Percentiles rank a stretch among this genome's conserved stretches.
Conservation (phyloP, 2,329 filamentous ascomycete genomes). For the Sporothrix euskadiensis region DNA sequence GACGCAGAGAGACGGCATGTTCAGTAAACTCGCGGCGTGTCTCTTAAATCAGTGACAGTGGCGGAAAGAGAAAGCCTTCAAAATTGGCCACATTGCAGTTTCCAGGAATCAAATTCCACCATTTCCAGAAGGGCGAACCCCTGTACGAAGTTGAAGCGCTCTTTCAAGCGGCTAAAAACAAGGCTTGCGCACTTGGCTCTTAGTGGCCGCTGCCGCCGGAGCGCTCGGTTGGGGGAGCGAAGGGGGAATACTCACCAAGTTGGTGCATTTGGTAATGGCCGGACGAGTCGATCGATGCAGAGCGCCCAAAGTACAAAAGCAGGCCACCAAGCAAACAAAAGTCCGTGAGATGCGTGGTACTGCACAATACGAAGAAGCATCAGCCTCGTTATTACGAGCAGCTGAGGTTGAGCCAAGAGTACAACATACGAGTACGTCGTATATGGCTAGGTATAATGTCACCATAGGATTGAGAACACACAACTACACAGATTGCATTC, state of each 20-base stretch:
- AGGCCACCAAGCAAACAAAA: neutral
- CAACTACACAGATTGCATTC: neutral
- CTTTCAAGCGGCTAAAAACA: slow-evolving; percentile 10
- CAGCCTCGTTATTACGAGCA: neutral
- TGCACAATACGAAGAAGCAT: slow-evolving; percentile 6
- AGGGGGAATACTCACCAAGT: too few relatives aligned
- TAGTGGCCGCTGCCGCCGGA: slow-evolving; percentile 21
- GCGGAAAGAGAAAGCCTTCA: neutral
- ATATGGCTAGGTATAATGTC: neutral
- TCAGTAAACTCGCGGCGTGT: neutral
- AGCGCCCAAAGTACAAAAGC: neutral
- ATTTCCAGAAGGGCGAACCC: slow-evolving; percentile 13
- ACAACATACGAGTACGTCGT: neutral
- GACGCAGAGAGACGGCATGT: neutral
- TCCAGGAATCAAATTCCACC: neutral
- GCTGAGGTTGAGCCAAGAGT: neutral
- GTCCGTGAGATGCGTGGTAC: slow-evolving; percentile 4
- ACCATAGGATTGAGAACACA: neutral
- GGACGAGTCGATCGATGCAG: neutral
- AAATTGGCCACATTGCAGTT: slow-evolving; percentile 21
- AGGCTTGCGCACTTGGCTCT: slow-evolving; percentile 8
- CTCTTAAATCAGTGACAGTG: too few relatives aligned
- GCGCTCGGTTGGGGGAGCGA: slow-evolving; percentile 14
- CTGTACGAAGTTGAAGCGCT: neutral
- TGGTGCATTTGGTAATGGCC: neutral